Conservation (phyloP, 192 early-diverging fungal genomes). For the Backusella psychrophila region DNA sequence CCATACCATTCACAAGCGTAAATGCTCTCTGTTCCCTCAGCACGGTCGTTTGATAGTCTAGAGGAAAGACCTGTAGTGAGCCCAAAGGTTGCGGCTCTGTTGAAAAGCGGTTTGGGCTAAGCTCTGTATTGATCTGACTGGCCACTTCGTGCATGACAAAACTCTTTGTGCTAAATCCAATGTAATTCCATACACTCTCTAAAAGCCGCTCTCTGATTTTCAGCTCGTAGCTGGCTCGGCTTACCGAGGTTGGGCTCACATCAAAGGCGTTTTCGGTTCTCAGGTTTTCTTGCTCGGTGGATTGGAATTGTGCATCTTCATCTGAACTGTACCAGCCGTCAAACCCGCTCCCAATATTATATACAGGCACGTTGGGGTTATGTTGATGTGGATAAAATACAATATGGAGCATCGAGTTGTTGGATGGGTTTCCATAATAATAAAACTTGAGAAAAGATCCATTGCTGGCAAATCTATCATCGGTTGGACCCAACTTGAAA, state of each 20-base stretch:
- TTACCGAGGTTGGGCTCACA: not conserved
- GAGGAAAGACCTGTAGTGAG: conserved; percentile 13
- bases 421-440: conserved; percentile 18
- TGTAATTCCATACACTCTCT: conserved; percentile 14
- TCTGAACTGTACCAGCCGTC: conserved; percentile 9
- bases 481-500: conserved; percentile 3
- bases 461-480: conserved; percentile 5
- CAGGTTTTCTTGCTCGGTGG: conserved; percentile 15
- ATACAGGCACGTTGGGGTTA: conserved; percentile 20
- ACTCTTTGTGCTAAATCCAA: conserved; percentile 7
- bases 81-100: conserved; percentile 10
- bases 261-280: conserved; percentile 13
- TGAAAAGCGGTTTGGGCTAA: not conserved
- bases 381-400: conserved; percentile 15
- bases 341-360: not conserved
- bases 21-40: conserved; percentile 16
- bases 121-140: not conserved
- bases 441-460: conserved; percentile 16
- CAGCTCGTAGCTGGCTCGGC: not conserved
- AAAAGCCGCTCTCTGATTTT: not conserved
- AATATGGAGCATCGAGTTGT: conserved; percentile 7
- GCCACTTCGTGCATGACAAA: not conserved
- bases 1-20: conserved; percentile 14
- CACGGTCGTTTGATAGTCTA: not conserved
- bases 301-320: conserved; percentile 12